Evolutionary conservation across 2,329 filamentous ascomycete species (phyloP).

Genomic region (Fusarium sarcochroum): DNA sequence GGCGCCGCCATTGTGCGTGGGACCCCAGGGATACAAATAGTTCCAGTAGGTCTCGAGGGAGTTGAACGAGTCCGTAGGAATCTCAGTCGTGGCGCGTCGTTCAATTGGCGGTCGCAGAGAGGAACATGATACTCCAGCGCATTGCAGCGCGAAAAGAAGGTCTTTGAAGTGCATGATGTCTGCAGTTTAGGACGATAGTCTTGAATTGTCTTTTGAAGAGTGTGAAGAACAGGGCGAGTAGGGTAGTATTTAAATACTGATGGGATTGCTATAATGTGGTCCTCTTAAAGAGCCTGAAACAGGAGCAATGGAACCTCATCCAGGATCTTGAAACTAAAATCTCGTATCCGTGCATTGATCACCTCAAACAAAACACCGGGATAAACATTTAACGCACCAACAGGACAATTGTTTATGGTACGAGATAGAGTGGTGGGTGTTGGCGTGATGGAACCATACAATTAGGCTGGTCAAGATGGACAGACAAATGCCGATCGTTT

Average conservation of each 20-base stretch:
- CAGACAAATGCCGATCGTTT: not conserved
- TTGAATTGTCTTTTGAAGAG: accelerated
- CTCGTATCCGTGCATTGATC: constrained; percentile 7
- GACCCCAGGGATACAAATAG: constrained; percentile 34
- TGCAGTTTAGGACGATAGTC: not conserved
- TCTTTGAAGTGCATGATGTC: constrained; percentile 1
- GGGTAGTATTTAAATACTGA: not conserved
- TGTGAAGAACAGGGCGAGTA: accelerated
- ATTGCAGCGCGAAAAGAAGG: constrained; percentile 12
- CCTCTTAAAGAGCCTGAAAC: constrained; percentile 1
- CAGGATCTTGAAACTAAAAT: constrained; percentile 24
- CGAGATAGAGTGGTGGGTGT: not conserved
- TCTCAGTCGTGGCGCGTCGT: constrained; percentile 26
- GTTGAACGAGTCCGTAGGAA: constrained; percentile 29
- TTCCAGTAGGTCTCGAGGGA: constrained; percentile 40
- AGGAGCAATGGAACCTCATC: constrained; percentile 16
- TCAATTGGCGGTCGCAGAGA: constrained; percentile 17
- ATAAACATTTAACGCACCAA: constrained; percentile 28
- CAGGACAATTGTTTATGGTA: not conserved
- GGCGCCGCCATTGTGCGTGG: constrained; percentile 36
- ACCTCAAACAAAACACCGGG: constrained; percentile 7
- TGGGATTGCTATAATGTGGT: not conserved
- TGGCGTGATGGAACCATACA: not conserved
- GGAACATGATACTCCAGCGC: constrained; percentile 18
- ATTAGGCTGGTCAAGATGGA: not conserved